These are phyloP conservation scores for Ophiocordyceps sinensis DNA, from an alignment of 2,329 filamentous ascomycete genomes.

Conservation along the genomic window DNA sequence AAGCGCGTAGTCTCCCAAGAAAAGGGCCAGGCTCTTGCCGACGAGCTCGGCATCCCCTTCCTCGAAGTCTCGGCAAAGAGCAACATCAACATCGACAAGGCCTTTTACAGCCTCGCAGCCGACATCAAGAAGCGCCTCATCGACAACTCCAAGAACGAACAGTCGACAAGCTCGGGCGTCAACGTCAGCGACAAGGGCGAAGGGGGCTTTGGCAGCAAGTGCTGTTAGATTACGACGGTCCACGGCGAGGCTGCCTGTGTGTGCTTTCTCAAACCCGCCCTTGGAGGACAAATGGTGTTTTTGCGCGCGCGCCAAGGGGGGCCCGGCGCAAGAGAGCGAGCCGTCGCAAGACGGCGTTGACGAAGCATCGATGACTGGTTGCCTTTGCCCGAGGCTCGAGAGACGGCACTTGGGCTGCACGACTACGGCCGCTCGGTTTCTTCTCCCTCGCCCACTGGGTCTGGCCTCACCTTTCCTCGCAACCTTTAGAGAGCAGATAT, in stretches of 20 bases:
- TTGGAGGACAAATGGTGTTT: too few species aligned
- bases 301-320: too few species aligned
- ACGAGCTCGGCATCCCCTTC: constrained; percentile 95
- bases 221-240: constrained; percentile 43
- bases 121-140: constrained; percentile 99
- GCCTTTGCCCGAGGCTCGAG: background rate
- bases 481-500: constrained; percentile 24
- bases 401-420: background rate
- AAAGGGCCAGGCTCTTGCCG: constrained; percentile 81
- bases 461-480: constrained; percentile 7
- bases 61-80: constrained; percentile 97
- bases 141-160: constrained; percentile 72
- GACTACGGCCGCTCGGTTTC: background rate
- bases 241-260: background rate
- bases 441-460: constrained; percentile 7
- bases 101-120: constrained; percentile 85
- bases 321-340: too few species aligned
- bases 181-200: constrained; percentile 52
- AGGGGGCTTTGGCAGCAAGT: constrained; percentile 48
- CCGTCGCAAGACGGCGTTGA: too few species aligned
- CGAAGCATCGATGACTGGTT: background rate
- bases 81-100: constrained; percentile 99
- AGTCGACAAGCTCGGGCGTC: constrained; percentile 42
- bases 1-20: constrained; percentile 91
- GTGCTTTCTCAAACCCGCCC: too few species aligned